These are phyloP conservation scores for Bretziella fagacearum DNA, from an alignment of 2,329 filamentous ascomycete species.

Conservation along the genomic window DNA sequence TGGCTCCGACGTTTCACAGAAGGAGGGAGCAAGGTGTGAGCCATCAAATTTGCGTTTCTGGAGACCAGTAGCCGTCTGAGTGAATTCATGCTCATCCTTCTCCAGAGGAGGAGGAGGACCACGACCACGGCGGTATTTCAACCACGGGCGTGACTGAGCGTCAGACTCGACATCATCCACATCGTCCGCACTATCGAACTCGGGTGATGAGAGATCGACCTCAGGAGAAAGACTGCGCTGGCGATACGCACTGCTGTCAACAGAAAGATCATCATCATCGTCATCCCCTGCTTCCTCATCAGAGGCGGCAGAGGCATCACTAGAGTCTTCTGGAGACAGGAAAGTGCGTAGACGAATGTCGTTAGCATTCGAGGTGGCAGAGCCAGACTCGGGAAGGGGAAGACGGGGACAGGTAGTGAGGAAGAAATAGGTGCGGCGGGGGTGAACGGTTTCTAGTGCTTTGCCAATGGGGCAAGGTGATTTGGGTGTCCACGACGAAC, in stretches of 20 bases:
- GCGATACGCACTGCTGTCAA: conserved; percentile 25
- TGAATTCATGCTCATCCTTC: conserved; percentile 92
- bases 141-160: conserved; percentile 30
- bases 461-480: conserved; percentile 80
- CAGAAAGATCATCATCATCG: conserved; percentile 47
- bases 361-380: not conserved
- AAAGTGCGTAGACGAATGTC: conserved; percentile 29
- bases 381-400: conserved; percentile 40
- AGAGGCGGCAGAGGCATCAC: conserved; percentile 35
- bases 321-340: conserved; percentile 72
- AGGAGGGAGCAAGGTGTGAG: conserved; percentile 19
- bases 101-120: conserved; percentile 80
- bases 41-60: conserved; percentile 45
- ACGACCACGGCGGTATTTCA: conserved; percentile 29
- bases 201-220: conserved; percentile 73
- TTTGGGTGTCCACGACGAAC: conserved; percentile 59
- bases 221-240: conserved; percentile 82
- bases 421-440: conserved; percentile 91
- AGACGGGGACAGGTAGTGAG: conserved; percentile 76
- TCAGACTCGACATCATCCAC: conserved; percentile 37
- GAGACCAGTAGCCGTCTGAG: conserved; percentile 78
- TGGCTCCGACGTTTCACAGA: conserved; percentile 9
- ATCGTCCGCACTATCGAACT: conserved; percentile 49
- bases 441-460: conserved; percentile 80
- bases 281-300: conserved; percentile 22